Evolutionary conservation across 768 basidiomycete genomes (phyloP), one percentile per base, ranked within the genome.

Genomic region (Sistotremastrum suecicum): DNA sequence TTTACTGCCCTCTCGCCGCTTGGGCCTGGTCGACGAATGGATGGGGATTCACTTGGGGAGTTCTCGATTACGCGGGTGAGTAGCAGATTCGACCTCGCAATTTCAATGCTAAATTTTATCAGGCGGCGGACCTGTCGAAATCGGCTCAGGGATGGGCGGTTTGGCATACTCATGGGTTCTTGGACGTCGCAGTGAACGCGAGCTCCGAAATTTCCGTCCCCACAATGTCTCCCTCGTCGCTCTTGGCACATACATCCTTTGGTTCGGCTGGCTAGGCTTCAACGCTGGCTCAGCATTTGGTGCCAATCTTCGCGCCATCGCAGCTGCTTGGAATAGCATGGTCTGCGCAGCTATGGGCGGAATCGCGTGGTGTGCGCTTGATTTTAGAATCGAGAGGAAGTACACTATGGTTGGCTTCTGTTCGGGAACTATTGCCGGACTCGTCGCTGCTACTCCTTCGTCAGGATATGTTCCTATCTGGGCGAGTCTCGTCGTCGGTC

Each of bases 361-460:
- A 12, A 70, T 87, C 50, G 76, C 82, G 34, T 91, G 89, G 87
- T 85, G 80, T 54, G 60, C 80, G 44, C 68, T 85, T 46, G 87
- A 90, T 64, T 90, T 72, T 59, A 68, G 86, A 34, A 66, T 83
- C 46, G 84, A 88, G 60, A 68, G 77, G 45, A 84, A 86, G 60
- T 89, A 76, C 70, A 85, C 75, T 33, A 89, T 89, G 74, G 87
- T 94, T 53, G 87, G 88, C 32, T 83, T 95, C 61, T 94, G 91
- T 63, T 87, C 76, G 1, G 90, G 90, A 28, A 86, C 87, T 12
- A 84, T 94, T 50, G 82, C 87, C 28, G 89, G 87, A 39, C 71
- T 88, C 41, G 88, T 91, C 43, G 85, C 84, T 34, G 87, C 87
- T 39, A 92, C 89, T 9, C 90, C 91, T 7, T 80, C 85, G 7